These are phyloP conservation scores for Buddleja alternifolia DNA, from an alignment of 257 asterid species.

Conservation along the genomic window DNA sequence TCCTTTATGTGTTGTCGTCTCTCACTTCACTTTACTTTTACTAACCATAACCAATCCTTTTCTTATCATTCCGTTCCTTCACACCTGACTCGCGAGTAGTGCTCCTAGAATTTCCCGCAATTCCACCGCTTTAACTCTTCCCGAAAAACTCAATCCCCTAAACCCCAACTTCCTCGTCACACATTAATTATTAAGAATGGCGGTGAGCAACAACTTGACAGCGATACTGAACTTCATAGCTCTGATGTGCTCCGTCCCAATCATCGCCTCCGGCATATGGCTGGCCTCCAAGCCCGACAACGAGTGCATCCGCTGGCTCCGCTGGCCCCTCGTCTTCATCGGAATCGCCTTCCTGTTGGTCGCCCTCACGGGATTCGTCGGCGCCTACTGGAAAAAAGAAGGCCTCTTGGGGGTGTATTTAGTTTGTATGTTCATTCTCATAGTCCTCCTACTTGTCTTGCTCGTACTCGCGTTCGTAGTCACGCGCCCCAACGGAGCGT, in stretches of 20 bases:
- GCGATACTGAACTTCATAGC: conserved; percentile 84
- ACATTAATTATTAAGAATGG: too few species aligned
- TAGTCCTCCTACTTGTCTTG: conserved; percentile 60
- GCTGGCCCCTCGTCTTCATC: conserved; percentile 86
- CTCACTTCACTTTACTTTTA: too few species aligned
- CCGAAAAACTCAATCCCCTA: background rate
- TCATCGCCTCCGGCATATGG: conserved; percentile 88
- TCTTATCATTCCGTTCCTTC: too few species aligned
- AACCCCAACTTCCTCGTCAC: too few species aligned
- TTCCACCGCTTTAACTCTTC: background rate
- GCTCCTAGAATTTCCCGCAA: too few species aligned
- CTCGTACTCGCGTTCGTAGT: conserved; percentile 83
- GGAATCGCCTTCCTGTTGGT: conserved; percentile 72
- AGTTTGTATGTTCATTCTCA: conserved; percentile 88
- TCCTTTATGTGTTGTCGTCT: too few species aligned
- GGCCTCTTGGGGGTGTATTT: conserved; percentile 77
- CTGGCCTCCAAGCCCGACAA: conserved; percentile 86
- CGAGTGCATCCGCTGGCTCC: conserved; percentile 97
- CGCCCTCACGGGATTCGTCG: conserved; percentile 73
- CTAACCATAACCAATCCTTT: too few species aligned
- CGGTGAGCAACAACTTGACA: conserved; percentile 89
- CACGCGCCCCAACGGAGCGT: conserved; percentile 74
- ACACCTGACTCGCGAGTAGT: too few species aligned
- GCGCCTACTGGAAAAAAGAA: conserved; percentile 85
- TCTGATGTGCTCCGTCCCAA: conserved; percentile 86